Evolutionary conservation across 1,284 basidiomycete genomes (phyloP).

Genomic region (Irpex rosettiformis): DNA sequence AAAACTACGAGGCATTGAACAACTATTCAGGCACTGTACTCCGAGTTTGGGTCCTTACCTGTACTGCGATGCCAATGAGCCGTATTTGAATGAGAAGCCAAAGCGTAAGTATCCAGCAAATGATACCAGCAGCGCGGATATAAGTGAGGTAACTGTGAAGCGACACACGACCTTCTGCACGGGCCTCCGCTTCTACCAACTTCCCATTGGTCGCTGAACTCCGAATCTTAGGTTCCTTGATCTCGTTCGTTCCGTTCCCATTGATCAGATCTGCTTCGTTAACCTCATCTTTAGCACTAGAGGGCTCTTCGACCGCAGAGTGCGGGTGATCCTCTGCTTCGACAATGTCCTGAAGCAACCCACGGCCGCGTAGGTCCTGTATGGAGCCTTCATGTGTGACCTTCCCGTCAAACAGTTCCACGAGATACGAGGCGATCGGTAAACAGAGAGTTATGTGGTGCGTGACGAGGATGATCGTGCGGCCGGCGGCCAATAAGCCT

Average conservation of each 20-base stretch:
- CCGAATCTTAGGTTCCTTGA: constrained; percentile 15
- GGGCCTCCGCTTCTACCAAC: constrained; percentile 58
- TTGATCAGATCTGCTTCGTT: constrained; percentile 38
- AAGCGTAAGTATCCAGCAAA: constrained; percentile 53
- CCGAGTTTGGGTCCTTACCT: constrained; percentile 36
- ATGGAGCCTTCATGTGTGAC: constrained; percentile 57
- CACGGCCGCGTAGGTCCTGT: constrained; percentile 49
- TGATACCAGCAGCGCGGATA: constrained; percentile 55
- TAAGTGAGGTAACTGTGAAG: constrained; percentile 57
- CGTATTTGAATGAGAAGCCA: constrained; percentile 53
- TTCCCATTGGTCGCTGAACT: constrained; percentile 41
- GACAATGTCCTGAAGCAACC: constrained; percentile 48
- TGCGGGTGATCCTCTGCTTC: constrained; percentile 39
- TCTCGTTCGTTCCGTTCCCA: constrained; percentile 7
- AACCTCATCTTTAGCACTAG: constrained; percentile 24
- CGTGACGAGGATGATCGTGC: constrained; percentile 82
- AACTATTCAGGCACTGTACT: not conserved
- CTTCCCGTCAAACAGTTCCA: constrained; percentile 62
- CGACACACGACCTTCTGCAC: constrained; percentile 64
- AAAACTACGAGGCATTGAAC: constrained; percentile 38
- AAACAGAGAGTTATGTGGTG: constrained; percentile 80
- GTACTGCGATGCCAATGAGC: constrained; percentile 52
- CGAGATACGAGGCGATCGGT: constrained; percentile 58
- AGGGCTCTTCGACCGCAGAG: constrained; percentile 19
- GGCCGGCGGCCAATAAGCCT: constrained; percentile 56